These are phyloP conservation scores for Camellia granthamiana DNA, from an alignment of 148 eudicot species.

Conservation along the genomic window DNA sequence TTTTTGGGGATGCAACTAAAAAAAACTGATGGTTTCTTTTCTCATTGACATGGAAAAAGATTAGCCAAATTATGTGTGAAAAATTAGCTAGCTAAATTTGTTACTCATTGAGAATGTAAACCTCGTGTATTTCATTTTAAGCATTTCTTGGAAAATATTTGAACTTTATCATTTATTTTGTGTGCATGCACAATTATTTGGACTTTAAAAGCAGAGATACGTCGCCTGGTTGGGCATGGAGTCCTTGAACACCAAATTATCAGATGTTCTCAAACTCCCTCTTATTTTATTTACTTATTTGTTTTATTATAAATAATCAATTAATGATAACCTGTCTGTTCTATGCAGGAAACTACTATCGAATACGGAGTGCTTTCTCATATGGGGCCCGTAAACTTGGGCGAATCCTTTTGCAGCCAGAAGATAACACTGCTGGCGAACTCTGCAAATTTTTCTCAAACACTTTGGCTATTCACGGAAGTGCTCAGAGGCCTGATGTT, in stretches of 20 bases:
- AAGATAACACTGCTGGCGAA: constrained; percentile 53
- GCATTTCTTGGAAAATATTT: neutral
- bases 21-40: neutral
- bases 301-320: neutral
- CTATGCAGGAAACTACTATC: constrained; percentile 66
- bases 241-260: constrained; percentile 1
- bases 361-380: constrained; percentile 84
- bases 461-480: constrained; percentile 76
- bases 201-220: neutral
- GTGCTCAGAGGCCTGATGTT: constrained; percentile 73
- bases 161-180: neutral
- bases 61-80: neutral
- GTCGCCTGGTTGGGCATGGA: neutral
- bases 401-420: constrained; percentile 55
- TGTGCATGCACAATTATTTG: neutral
- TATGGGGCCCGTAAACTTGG: constrained; percentile 88
- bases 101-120: neutral
- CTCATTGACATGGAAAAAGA: neutral
- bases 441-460: constrained; percentile 67
- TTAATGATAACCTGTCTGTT: neutral
- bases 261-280: neutral
- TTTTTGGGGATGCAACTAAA: neutral
- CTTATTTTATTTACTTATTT: neutral
- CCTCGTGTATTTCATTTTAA: neutral
- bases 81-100: neutral